These are phyloP conservation scores for Aspergillus clavatus DNA, from an alignment of 2,329 filamentous ascomycete species.

Conservation along the genomic window DNA sequence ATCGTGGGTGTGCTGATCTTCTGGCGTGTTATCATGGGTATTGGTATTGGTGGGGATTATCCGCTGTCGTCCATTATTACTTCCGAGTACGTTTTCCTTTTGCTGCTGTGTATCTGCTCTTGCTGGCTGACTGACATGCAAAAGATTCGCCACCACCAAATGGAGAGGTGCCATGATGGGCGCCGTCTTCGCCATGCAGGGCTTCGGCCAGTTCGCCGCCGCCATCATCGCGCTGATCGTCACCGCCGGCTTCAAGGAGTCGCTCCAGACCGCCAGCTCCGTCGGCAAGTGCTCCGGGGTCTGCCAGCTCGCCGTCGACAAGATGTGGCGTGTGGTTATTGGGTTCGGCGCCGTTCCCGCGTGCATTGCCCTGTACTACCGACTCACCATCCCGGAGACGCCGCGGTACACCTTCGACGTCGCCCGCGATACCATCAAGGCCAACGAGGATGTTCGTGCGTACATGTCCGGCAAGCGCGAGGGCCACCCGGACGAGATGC, in stretches of 20 bases:
- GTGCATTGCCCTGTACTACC: slow-evolving; percentile 78
- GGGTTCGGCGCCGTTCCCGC: slow-evolving; percentile 77
- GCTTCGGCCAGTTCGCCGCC: slow-evolving; percentile 71
- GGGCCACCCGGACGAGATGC: slow-evolving; percentile 62
- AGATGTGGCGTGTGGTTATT: slow-evolving; percentile 81
- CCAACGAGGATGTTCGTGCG: slow-evolving; percentile 65
- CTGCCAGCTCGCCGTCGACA: slow-evolving; percentile 70
- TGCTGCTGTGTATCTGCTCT: not conserved
- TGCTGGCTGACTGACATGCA: slow-evolving; percentile 2
- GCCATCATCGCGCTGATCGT: slow-evolving; percentile 73
- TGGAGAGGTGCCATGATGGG: slow-evolving; percentile 87
- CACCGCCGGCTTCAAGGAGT: slow-evolving; percentile 64
- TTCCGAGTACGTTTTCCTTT: slow-evolving; percentile 54
- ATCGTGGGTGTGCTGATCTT: slow-evolving; percentile 60
- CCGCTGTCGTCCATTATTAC: slow-evolving; percentile 79
- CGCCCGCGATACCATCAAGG: slow-evolving; percentile 68
- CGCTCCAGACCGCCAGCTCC: slow-evolving; percentile 50
- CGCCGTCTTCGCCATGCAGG: slow-evolving; percentile 82
- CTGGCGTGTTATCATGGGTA: slow-evolving; percentile 75
- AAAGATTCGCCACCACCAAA: slow-evolving; percentile 72
- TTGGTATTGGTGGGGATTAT: slow-evolving; percentile 78
- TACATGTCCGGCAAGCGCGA: slow-evolving; percentile 64
- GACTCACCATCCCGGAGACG: slow-evolving; percentile 81
- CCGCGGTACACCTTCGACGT: slow-evolving; percentile 86
- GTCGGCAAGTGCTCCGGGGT: slow-evolving; percentile 55